These are phyloP conservation scores for Lentinula novae-zelandiae DNA, from an alignment of 1,284 basidiomycete genomes.

Conservation along the genomic window DNA sequence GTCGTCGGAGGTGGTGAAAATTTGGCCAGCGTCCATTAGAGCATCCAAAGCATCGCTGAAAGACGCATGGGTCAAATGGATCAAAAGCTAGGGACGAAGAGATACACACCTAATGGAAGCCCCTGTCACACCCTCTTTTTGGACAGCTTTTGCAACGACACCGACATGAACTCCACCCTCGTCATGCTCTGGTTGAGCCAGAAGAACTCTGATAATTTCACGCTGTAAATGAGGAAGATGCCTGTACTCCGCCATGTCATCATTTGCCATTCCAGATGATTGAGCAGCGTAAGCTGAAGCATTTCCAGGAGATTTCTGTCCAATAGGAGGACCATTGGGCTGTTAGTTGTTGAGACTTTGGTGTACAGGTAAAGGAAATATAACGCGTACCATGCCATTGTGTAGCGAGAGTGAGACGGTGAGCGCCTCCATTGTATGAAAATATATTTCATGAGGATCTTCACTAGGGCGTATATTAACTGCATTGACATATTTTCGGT, in stretches of 20 bases:
- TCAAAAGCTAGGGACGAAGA: not conserved
- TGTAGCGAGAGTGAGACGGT: constrained; percentile 43
- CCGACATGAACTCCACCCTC: constrained; percentile 62
- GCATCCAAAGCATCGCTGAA: constrained; percentile 61
- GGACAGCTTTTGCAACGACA: constrained; percentile 49
- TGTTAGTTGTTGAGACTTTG: constrained; percentile 15
- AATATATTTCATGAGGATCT: constrained; percentile 81
- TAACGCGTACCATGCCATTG: constrained; percentile 31
- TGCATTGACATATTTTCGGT: constrained; percentile 80
- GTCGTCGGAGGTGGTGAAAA: constrained; percentile 70
- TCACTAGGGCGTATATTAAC: constrained; percentile 66
- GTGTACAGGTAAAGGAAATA: not conserved
- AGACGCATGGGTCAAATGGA: constrained; percentile 3
- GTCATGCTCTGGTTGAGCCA: constrained; percentile 35
- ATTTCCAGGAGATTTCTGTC: constrained; percentile 5
- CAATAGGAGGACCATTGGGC: constrained; percentile 21
- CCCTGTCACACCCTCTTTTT: constrained; percentile 19
- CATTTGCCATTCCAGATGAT: constrained; percentile 11
- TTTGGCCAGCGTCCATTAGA: constrained; percentile 64
- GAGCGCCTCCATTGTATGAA: constrained; percentile 65
- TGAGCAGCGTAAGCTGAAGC: constrained; percentile 26
- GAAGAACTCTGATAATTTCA: constrained; percentile 61
- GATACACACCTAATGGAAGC: constrained; percentile 41
- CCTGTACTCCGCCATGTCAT: constrained; percentile 33
- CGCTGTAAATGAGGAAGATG: constrained; percentile 61